Conservation (phyloP, 176 grass and related monocot species). For the Oryza glumipatula region DNA sequence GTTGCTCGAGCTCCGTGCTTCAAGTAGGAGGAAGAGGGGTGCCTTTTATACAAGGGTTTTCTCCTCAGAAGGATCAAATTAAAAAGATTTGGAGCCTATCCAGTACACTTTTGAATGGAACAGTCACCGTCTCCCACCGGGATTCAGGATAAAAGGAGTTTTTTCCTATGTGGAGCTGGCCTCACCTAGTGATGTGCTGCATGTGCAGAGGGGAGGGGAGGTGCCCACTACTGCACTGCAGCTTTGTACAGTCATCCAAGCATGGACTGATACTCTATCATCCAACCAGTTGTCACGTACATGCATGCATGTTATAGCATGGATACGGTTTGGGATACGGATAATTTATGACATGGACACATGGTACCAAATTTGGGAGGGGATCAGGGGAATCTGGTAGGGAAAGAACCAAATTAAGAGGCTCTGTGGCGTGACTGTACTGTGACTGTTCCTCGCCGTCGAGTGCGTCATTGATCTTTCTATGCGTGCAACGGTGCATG, state of each 20-base stretch:
- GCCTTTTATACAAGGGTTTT: conserved; percentile 62
- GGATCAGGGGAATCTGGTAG: not conserved
- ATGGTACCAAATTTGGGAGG: not conserved
- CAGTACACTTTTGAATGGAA: conserved; percentile 50
- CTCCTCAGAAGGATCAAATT: conserved; percentile 15
- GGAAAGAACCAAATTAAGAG: not conserved
- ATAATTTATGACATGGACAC: not conserved
- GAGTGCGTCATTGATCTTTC: not conserved
- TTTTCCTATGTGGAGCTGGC: conserved; percentile 23
- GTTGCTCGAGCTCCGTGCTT: conserved; percentile 49
- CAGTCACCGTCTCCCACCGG: conserved; percentile 50
- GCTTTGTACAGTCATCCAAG: conserved; percentile 34
- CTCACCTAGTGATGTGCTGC: conserved; percentile 30
- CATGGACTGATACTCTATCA: conserved; percentile 9
- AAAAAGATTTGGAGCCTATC: conserved; percentile 44
- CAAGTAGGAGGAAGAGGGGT: conserved; percentile 23
- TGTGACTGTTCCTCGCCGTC: no score
- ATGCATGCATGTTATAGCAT: not conserved
- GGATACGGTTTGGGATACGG: not conserved
- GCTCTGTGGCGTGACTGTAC: not conserved
- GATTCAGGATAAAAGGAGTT: conserved; percentile 34
- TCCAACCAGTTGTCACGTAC: conserved; percentile 18
- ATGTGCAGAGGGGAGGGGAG: conserved; percentile 34
- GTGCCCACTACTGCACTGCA: not conserved
- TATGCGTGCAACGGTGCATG: not conserved